A percentile compares a stretch with the other conserved stretches of the same genome.
Evolutionary conservation across 129 eudicot species (phyloP).

Genomic region (Lonicera japonica): DNA sequence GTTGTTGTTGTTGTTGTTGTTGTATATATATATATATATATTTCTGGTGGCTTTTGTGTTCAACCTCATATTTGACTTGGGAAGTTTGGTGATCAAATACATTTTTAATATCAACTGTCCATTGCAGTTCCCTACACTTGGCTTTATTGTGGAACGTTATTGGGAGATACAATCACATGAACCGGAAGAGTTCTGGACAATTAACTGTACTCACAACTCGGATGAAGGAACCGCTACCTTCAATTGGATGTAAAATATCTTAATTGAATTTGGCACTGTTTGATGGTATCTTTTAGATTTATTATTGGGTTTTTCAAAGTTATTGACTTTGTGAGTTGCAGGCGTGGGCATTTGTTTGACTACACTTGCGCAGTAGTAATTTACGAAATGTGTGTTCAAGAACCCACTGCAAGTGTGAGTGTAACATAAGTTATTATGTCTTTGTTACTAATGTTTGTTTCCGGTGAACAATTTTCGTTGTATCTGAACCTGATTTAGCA

Average conservation of each 20-base stretch:
- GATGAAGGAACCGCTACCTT: conserved; percentile 74
- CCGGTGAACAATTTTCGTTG: neutral
- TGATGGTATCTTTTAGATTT: neutral
- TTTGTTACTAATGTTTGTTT: conserved; percentile 2
- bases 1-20: too few species aligned
- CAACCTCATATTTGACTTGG: neutral
- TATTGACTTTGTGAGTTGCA: conserved; percentile 27
- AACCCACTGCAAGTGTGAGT: conserved; percentile 88
- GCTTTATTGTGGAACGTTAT: conserved; percentile 90
- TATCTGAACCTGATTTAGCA: neutral
- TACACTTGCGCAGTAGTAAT: conserved; percentile 74
- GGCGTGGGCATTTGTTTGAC: conserved; percentile 95
- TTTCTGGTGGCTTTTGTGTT: neutral
- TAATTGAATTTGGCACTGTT: conserved; percentile 4
- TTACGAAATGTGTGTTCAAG: conserved; percentile 91
- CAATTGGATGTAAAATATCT: conserved; percentile 64
- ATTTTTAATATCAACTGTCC: neutral
- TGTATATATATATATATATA: too few species aligned
- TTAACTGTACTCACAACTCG: conserved; percentile 78
- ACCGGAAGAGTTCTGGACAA: conserved; percentile 96
- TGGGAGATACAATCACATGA: conserved; percentile 98
- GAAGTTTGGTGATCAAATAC: conserved; percentile 9
- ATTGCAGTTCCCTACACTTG: conserved; percentile 88
- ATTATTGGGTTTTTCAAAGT: neutral
- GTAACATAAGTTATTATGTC: conserved; percentile 6